Percentiles rank a stretch among this genome's conserved stretches.
These are phyloP conservation scores for Linnemannia zychae DNA, from an alignment of 192 early-diverging fungal genomes.

Conservation along the genomic window DNA sequence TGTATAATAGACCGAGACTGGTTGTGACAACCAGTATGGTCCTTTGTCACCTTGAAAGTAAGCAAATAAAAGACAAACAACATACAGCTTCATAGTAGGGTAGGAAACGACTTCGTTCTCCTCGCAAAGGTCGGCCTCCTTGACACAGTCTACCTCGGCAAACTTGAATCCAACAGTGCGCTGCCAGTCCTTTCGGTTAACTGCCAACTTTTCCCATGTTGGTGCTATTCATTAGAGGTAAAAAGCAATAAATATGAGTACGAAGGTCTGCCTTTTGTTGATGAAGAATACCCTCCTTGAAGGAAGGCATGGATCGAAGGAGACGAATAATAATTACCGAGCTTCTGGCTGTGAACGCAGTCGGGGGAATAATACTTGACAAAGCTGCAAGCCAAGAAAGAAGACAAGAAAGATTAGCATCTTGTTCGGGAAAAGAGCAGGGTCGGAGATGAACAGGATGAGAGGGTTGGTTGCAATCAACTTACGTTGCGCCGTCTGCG, in stretches of 20 bases:
- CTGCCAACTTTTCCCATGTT: constrained; percentile 60
- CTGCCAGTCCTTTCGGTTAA: constrained; percentile 58
- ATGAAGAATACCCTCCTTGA: neutral
- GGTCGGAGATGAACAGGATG: neutral
- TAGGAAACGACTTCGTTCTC: constrained; percentile 43
- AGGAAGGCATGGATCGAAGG: neutral
- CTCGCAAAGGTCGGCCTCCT: constrained; percentile 43
- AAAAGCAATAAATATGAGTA: neutral
- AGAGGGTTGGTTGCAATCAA: too few species aligned
- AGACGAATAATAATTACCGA: constrained; percentile 58
- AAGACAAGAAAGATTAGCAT: neutral
- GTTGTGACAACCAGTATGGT: too few species aligned
- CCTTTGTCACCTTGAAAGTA: too few species aligned
- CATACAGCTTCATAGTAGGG: constrained; percentile 49
- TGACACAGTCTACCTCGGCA: constrained; percentile 77
- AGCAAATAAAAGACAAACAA: too few species aligned
- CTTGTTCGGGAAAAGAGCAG: too few species aligned
- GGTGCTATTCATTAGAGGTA: constrained; percentile 47
- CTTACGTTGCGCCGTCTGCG: constrained; percentile 47
- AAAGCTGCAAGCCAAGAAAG: constrained; percentile 56
- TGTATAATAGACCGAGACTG: too few species aligned
- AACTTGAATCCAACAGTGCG: constrained; percentile 67
- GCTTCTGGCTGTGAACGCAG: constrained; percentile 87
- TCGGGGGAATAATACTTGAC: constrained; percentile 92
- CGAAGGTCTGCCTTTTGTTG: neutral